These are phyloP conservation scores for Aspergillus sergii DNA, from an alignment of 2,329 filamentous ascomycete species.

Conservation along the genomic window DNA sequence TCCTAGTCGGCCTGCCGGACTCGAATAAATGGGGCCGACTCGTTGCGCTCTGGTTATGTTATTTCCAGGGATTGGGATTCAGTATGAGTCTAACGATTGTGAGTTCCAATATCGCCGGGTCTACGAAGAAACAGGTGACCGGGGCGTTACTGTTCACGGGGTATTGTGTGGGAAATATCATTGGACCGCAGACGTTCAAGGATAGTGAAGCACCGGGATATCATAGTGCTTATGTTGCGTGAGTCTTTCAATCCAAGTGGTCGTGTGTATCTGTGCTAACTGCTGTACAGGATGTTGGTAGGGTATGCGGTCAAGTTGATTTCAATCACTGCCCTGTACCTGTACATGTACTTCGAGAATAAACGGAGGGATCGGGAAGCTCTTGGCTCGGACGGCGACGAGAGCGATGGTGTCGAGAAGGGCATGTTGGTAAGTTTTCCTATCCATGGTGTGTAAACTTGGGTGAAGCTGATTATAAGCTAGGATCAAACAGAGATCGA, in stretches of 20 bases:
- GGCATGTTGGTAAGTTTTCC: conserved; percentile 51
- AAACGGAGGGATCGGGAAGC: conserved; percentile 55
- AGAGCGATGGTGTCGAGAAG: conserved; percentile 55
- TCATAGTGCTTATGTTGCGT: conserved; percentile 39
- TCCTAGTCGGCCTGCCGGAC: conserved; percentile 56
- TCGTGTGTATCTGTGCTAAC: not conserved
- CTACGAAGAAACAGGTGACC: conserved; percentile 37
- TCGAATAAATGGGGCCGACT: conserved; percentile 60
- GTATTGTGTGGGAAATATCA: conserved; percentile 48
- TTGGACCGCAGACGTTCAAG: conserved; percentile 58
- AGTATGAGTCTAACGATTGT: conserved; percentile 58
- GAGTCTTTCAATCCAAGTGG: conserved; percentile 3
- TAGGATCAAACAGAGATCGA: conserved; percentile 58
- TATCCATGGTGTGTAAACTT: not conserved
- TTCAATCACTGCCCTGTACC: conserved; percentile 54
- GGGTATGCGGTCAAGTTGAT: conserved; percentile 58
- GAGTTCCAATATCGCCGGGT: conserved; percentile 53
- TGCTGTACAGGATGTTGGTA: conserved; percentile 53
- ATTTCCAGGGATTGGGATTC: conserved; percentile 58
- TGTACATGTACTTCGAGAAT: conserved; percentile 60
- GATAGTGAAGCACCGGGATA: conserved; percentile 53
- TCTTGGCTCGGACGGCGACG: conserved; percentile 45
- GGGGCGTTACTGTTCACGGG: conserved; percentile 53
- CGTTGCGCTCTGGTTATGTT: conserved; percentile 61
- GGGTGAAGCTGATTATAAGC: not conserved